Percentiles rank a stretch among this genome's conserved stretches.
Evolutionary conservation across 139 green algal genomes (phyloP).

Genomic region (Auxenochlorella pyrenoidosa): DNA sequence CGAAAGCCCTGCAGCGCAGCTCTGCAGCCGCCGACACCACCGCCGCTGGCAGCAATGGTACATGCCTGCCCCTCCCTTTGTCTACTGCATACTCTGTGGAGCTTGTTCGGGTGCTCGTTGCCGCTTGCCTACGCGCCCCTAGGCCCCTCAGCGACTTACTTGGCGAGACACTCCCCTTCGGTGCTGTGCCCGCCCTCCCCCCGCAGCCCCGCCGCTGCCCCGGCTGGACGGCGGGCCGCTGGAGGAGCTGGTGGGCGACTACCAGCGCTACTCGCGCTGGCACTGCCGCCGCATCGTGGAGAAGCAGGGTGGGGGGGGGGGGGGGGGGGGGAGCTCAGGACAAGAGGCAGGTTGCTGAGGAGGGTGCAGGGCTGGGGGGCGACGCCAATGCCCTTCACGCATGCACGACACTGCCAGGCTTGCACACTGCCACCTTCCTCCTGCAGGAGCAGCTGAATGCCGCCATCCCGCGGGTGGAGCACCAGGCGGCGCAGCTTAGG

Average conservation of each 20-base stretch:
- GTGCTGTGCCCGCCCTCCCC: too few species aligned
- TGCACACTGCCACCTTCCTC: too few species aligned
- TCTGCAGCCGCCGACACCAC: not conserved
- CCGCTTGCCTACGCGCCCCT: too few species aligned
- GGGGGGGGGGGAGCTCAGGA: too few species aligned
- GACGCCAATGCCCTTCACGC: too few species aligned
- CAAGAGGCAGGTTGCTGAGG: too few species aligned
- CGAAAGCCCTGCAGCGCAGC: not conserved
- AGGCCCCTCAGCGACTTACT: too few species aligned
- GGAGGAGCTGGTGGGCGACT: not conserved
- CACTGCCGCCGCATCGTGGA: constrained; percentile 27
- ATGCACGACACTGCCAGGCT: too few species aligned
- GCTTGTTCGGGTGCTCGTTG: too few species aligned
- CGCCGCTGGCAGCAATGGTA: not conserved
- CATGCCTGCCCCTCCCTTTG: not conserved
- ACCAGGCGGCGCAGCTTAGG: not conserved
- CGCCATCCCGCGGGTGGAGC: not conserved
- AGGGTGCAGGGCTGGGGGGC: too few species aligned
- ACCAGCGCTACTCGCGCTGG: constrained; percentile 26
- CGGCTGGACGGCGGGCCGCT: not conserved
- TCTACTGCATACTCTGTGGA: too few species aligned
- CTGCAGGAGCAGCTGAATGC: constrained; percentile 8
- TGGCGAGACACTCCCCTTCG: too few species aligned
- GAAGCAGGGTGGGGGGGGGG: not conserved
- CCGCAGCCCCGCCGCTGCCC: not conserved